Evolutionary conservation across 306 rosid genomes (phyloP).

Genomic region (Cyamopsis tetragonoloba): DNA sequence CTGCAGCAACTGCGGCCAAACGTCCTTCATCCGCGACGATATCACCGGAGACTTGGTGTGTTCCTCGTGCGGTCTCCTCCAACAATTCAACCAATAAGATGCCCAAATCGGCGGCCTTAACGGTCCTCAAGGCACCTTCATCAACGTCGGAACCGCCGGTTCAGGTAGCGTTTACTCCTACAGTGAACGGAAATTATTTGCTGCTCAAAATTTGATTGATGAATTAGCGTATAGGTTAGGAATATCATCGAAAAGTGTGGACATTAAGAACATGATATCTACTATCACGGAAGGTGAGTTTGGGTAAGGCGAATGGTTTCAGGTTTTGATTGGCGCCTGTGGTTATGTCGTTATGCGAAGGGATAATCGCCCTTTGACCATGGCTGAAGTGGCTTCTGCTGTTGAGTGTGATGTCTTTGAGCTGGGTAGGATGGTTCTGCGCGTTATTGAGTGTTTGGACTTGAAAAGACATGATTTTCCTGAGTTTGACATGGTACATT

Average conservation of each 20-base stretch:
- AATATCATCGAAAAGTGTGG: conserved; percentile 28
- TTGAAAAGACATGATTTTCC: conserved; percentile 45
- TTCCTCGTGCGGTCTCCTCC: conserved; percentile 47
- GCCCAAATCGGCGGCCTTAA: conserved; percentile 46
- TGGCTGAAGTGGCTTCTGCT: conserved; percentile 48
- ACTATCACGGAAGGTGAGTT: conserved; percentile 58
- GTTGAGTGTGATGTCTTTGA: conserved; percentile 53
- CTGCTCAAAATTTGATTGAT: conserved; percentile 45
- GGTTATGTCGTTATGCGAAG: conserved; percentile 61
- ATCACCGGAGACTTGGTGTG: conserved; percentile 35
- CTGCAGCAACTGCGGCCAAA: conserved; percentile 39
- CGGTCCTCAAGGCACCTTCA: conserved; percentile 58
- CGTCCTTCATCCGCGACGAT: conserved; percentile 44
- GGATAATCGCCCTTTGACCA: conserved; percentile 43
- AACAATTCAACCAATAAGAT: conserved; percentile 47
- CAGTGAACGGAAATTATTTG: conserved; percentile 42
- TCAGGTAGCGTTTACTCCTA: conserved; percentile 38
- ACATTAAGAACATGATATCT: conserved; percentile 43
- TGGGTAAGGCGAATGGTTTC: conserved; percentile 68
- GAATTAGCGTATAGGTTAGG: conserved; percentile 42
- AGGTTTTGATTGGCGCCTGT: conserved; percentile 62
- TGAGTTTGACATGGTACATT: conserved; percentile 51
- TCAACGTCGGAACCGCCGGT: conserved; percentile 55
- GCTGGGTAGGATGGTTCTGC: conserved; percentile 58
- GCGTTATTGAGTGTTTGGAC: conserved; percentile 47